Evolutionary conservation across 1,139 yeast species (phyloP), one percentile per base, ranked within the genome.

Genomic region (Zygosaccharomyces pseudobailii): DNA sequence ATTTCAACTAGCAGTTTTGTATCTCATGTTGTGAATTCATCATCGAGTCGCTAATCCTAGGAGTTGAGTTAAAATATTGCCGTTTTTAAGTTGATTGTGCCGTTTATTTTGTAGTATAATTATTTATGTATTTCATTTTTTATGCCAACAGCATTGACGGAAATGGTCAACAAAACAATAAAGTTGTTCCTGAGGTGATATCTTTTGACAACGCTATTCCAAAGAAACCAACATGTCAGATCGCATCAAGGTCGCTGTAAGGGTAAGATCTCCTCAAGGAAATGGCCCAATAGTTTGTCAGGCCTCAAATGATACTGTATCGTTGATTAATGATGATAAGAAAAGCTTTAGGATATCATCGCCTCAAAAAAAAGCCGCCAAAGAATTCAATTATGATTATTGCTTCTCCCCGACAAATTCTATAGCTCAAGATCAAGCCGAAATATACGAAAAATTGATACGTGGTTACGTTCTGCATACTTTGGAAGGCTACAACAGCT

Each of bases 401-500:
- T 50, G 53, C 24, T 47, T 43, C 32, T 32, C 37, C 2, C 42
- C 35, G 13, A 35, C 43, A 13, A 40, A 41, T 20, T 27, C 36
- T 17, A 30, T 24, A 6, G 42, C 30, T 7, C 20, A 20, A 20
- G 48, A 38, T 25, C 56, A 53, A 27, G 39, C 36, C 5, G 33
- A 39, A 5, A 22, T 53, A 3, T 51, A 50, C 30, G 40, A 46
- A 10, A 37, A 33, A 9, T 39, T 50, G 8, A 46, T 50, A 17
- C 40, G 50, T n/a, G 50, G 49, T 5, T 52, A 52, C 27, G 45
- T 52, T 6, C 28, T 52, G 19, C 48, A 50, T 30, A 45, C 92
- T 0, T 66, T 89, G 30, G 95, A 89, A 67, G 97, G 97, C 0
- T 80, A 72, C 60, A 87, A 87, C 59, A 94, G 86, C 5, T 87